Base-by-base conservation (phyloP, 345 rosid species). In the Rhizophora apiculata region DNA sequence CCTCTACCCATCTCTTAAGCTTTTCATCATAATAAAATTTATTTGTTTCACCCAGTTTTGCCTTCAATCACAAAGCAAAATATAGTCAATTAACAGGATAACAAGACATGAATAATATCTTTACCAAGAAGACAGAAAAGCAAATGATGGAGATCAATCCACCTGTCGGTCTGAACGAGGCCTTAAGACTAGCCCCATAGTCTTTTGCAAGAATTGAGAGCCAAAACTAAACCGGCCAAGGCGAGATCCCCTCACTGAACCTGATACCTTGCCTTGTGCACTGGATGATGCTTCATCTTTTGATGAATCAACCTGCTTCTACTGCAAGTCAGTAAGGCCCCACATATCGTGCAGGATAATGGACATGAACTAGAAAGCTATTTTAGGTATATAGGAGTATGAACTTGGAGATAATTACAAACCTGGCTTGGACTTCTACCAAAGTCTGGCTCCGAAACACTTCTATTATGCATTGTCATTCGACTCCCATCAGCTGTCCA, bases 1-100 rank as follows among this genome's bases (percentile, higher is more conserved):
- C 96, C 83, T 96, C 97, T 63, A 96, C 92, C 99, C 99, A 92
- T 86, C 93, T 88, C 86, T 92, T 96, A 26, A 88, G 92, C 68
- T 92, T 92, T 71, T 90, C 98, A 64, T 96, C 98, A 57, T 86
- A 96, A 60, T 92, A 88, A 73, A 96, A 96, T 76, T 89, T 89
- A 78, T 96, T 96, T 76, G 71, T 85, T 24, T 84, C 95, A 16
- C 99, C 99, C 82, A 96, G 68, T 79, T 96, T 96, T 62, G 99
- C 99, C 99, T 96, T 77, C 79, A 85, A 58, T 26, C 36, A 60
- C 39, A 49, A 26, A 54, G 59, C 60, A 78, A 73, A 8, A 49
- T 73, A 72, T 67, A 77, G 71, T 56, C 65, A 43, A 63, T 60
- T 30, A 16, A n/a, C 8, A 15, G 19, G 48, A 21, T 56, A 58